Conservation (phyloP, 1,139 yeast genomes). For the Candida sanyaensis region DNA sequence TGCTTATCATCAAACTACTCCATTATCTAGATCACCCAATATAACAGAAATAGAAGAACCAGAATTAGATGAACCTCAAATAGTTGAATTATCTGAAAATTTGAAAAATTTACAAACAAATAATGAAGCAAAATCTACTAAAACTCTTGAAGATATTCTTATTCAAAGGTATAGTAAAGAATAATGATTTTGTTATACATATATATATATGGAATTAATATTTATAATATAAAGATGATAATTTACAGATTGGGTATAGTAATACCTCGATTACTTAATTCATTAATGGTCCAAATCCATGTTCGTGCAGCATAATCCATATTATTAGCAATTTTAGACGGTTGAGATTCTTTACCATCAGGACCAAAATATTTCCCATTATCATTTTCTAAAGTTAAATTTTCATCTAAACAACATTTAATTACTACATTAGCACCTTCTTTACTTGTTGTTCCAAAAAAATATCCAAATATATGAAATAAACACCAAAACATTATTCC, state of each 20-base stretch:
- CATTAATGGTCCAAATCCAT: constrained; percentile 82
- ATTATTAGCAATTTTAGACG: constrained; percentile 61
- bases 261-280: constrained; percentile 53
- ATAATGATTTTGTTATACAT: neutral
- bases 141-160: constrained; percentile 11
- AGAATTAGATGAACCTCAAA: neutral
- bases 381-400: constrained; percentile 51
- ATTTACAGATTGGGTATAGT: constrained; percentile 17
- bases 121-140: neutral
- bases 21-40: constrained; percentile 5
- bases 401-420: constrained; percentile 61
- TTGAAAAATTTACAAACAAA: constrained; percentile 9
- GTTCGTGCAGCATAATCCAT: constrained; percentile 66
- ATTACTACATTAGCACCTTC: constrained; percentile 71
- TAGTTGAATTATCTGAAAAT: constrained; percentile 11
- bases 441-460: constrained; percentile 72
- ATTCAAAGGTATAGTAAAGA: constrained; percentile 5
- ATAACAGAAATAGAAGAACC: constrained; percentile 9
- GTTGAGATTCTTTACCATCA: constrained; percentile 54
- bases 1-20: neutral
- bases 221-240: neutral
- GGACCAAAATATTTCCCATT: constrained; percentile 71
- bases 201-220: neutral
- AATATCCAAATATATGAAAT: constrained; percentile 65
- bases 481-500: constrained; percentile 72